Evolutionary conservation across 108 stramenopile genomes (phyloP), one percentile per base, ranked within the genome.

Genomic region (Discostella stelligeroides): DNA sequence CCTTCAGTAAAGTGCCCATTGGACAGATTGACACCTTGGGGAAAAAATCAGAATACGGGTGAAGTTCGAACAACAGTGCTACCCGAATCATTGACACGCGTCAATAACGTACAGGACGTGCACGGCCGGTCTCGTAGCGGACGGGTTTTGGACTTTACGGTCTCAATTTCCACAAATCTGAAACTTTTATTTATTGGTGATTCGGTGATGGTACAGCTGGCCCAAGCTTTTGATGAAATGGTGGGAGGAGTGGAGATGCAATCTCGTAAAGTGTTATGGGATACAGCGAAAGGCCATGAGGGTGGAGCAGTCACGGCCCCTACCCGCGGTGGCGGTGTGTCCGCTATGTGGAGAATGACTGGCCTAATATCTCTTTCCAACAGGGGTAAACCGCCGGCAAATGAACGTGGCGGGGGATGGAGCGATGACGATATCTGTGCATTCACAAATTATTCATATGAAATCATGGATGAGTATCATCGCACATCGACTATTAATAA

Each of bases 351-450:
- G 73, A 18, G 73, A 7, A 67, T 74, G 30, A 67, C 55, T n/a
- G 66, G 66, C n/a, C 13, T 68, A 13, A n/a, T 75, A 1, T 51
- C 39, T 8, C 20, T 6, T 10, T 20, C 54, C 18, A 58, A 42
- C 13, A 24, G 40, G 34, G 64, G 64, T 0, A 68, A 68, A 21
- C 49, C 75, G 14, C 51, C 59, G 40, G 66, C 75, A 3, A 68
- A 68, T 42, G 40, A 11, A n/a, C 13, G 13, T 8, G 66, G 75
- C 17, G 75, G 75, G 17, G 75, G 75, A 54, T 75, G 75, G 75
- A 30, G 23, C 5, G 46, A 38, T 20, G 10, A 5, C 23, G 75
- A 75, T 23, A 57, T 53, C 38, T 14, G 47, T 20, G 10, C 1
- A 20, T 54, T 75, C 5, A 15, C 18, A 28, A 37, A 18, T 66